Conservation (phyloP, 2,329 filamentous ascomycete genomes). For the Acephala macrosclerotiorum region DNA sequence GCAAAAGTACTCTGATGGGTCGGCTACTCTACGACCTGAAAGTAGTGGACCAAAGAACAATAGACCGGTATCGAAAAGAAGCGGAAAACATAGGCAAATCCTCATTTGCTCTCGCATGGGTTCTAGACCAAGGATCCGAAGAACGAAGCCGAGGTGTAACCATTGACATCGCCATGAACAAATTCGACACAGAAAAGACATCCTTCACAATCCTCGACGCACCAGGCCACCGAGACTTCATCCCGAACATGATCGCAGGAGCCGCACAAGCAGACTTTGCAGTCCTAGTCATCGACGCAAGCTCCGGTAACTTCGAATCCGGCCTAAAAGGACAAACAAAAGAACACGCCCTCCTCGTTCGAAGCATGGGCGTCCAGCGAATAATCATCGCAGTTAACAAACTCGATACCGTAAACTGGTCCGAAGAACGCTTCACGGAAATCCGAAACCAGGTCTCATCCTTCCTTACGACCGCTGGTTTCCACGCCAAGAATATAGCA, state of each 20-base stretch:
- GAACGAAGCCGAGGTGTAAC: slow-evolving; percentile 91
- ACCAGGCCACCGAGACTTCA: slow-evolving; percentile 93
- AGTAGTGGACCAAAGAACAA: slow-evolving; percentile 84
- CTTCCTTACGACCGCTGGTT: slow-evolving; percentile 84
- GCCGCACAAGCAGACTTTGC: slow-evolving; percentile 96
- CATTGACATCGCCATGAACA: slow-evolving; percentile 94
- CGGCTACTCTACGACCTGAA: slow-evolving; percentile 89
- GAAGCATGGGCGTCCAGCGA: slow-evolving; percentile 88
- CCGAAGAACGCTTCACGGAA: slow-evolving; percentile 80
- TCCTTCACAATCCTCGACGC: slow-evolving; percentile 95
- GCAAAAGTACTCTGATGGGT: slow-evolving; percentile 98
- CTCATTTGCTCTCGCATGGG: slow-evolving; percentile 96
- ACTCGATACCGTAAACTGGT: slow-evolving; percentile 88
- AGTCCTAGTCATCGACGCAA: slow-evolving; percentile 90
- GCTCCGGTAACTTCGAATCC: slow-evolving; percentile 90
- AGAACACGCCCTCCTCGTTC: slow-evolving; percentile 88
- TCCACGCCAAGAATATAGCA: slow-evolving; percentile 79
- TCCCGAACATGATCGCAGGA: slow-evolving; percentile 98
- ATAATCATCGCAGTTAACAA: slow-evolving; percentile 96
- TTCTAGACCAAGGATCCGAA: slow-evolving; percentile 90
- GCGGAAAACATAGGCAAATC: slow-evolving; percentile 92
- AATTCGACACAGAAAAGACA: slow-evolving; percentile 88
- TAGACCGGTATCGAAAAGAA: slow-evolving; percentile 88
- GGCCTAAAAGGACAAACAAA: slow-evolving; percentile 93
- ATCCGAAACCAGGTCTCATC: slow-evolving; percentile 84